Conservation (phyloP, 1,284 basidiomycete genomes). For the Boletellus sp. region DNA sequence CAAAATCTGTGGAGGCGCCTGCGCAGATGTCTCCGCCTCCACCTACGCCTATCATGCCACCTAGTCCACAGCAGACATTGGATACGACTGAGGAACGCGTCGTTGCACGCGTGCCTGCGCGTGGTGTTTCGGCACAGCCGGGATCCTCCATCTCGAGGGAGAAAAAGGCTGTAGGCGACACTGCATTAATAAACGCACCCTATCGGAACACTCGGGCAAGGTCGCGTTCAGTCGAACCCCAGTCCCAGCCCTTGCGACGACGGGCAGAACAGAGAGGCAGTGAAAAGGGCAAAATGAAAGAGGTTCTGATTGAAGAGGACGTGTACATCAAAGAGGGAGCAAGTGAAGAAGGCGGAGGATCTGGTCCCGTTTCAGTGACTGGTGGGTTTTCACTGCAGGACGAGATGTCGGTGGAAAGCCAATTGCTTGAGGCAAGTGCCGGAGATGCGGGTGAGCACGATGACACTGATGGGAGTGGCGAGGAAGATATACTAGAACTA, state of each 20-base stretch:
- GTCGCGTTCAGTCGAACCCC: slow-evolving; percentile 22
- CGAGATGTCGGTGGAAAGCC: slow-evolving; percentile 23
- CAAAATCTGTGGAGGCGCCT: neutral
- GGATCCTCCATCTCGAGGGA: slow-evolving; percentile 10
- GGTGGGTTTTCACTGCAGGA: slow-evolving; percentile 9
- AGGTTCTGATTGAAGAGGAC: slow-evolving; percentile 9
- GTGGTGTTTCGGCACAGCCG: slow-evolving; percentile 12
- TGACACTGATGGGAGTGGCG: neutral
- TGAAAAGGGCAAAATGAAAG: slow-evolving; percentile 11
- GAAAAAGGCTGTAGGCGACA: neutral
- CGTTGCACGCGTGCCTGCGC: slow-evolving; percentile 1
- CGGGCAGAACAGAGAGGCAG: neutral
- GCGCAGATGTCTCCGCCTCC: neutral
- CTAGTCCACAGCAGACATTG: slow-evolving; percentile 13
- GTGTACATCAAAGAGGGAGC: neutral
- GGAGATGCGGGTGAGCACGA: neutral
- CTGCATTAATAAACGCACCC: slow-evolving; percentile 1
- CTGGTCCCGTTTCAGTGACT: neutral
- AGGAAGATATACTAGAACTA: neutral
- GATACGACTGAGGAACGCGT: slow-evolving; percentile 1
- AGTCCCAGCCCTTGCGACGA: neutral
- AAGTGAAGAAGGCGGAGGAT: neutral
- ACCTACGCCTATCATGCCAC: neutral
- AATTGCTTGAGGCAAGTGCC: slow-evolving; percentile 13
- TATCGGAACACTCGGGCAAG: slow-evolving; percentile 20